Evolutionary conservation across 2,329 filamentous ascomycete species (phyloP), one percentile per base, ranked within the genome.

Genomic region (Epicoccum nigrum): DNA sequence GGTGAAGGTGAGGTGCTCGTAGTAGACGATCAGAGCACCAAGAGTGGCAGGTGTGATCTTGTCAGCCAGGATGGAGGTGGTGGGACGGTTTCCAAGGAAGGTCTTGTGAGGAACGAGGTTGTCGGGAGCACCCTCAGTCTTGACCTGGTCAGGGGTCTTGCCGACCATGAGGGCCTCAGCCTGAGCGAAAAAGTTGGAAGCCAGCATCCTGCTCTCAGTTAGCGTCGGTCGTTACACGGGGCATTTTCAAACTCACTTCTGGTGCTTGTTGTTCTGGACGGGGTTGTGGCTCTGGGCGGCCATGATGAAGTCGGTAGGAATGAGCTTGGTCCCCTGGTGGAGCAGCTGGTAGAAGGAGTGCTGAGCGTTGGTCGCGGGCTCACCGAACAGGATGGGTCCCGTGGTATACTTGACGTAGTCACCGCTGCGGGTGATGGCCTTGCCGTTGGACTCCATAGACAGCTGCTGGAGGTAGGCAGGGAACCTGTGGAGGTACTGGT

Each of bases 291-390:
- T 95, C 81, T 97, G 85, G 60, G 91, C 92, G 31, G 94, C 94
- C 66, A 99, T 81, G 79, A 99, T 95, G 81, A 99, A 99, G 79
- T 99, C 94, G 64, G 93, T 88, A 13, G 94, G 94, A 73, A 99
- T 97, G 70, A 99, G 87, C 85, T 97, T 97, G 67, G 94, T 99
- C 69, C 94, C 94, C 78, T 99, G 94, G 83, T 99, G 94, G 53
- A 99, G 86, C 39, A 99, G 88, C 84, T 99, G 94, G 88, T 96
- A 99, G 87, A 99, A 99, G 55, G 94, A 97, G 85, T 99, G 94
- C 81, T 99, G 94, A 35, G 94, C 94, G 74, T 99, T 99, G 75
- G 94, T 99, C 77, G 92, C 95, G 45, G 94, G 94, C 83, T 99
- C 94, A 71, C 94, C 94, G 73, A 99, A 99, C 58, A 99, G 81